Base-by-base conservation (phyloP, 208 protist genomes). In the Trypanosoma cruzi region DNA sequence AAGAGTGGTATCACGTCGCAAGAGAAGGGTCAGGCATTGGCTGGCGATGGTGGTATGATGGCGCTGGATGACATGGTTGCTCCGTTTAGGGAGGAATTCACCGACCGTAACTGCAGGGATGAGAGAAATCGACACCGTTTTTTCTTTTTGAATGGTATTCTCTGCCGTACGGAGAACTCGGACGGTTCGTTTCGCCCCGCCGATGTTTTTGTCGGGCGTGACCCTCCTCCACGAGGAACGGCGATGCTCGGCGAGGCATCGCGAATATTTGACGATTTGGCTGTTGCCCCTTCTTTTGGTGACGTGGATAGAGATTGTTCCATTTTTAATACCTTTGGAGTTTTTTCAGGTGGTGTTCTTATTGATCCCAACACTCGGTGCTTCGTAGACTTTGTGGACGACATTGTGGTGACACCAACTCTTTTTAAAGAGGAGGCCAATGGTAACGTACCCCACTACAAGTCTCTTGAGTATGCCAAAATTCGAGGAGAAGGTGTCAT, bases 71-170 rank as follows among this genome's bases (percentile, higher is more conserved):
- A 28, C 31, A 7, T 31, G 26, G 40, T 20, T 44, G 31, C 32
- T 18, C 59, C 44, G 22, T 53, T 56, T 4, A 13, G 48, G 2
- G 55, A 65, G 48, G 48, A 52, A 26, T 28, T 4, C 48, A n/a
- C 48, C 55, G 28, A 5, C n/a, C n/a, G 24, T 18, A 44, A 18
- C 52, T 14, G 14, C 49, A 54, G 7, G 24, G 37, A 56, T 34
- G 80, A 76, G 37, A 18, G 18, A 11, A 10, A 57, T 6, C 18
- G 20, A 1, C 22, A 68, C 40, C 50, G 76, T 4, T 92, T 90
- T 66, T 58, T 96, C 16, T 74, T 81, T 29, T 55, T 96, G 29
- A 96, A 96, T 62, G 72, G 78, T 32, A 68, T 91, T 57, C 71
- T 93, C 5, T 96, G 91, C 71, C 60, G 74, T 4, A 92, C 80